These are phyloP conservation scores for Rehmannia glutinosa DNA, from an alignment of 257 asterid genomes.

Conservation along the genomic window DNA sequence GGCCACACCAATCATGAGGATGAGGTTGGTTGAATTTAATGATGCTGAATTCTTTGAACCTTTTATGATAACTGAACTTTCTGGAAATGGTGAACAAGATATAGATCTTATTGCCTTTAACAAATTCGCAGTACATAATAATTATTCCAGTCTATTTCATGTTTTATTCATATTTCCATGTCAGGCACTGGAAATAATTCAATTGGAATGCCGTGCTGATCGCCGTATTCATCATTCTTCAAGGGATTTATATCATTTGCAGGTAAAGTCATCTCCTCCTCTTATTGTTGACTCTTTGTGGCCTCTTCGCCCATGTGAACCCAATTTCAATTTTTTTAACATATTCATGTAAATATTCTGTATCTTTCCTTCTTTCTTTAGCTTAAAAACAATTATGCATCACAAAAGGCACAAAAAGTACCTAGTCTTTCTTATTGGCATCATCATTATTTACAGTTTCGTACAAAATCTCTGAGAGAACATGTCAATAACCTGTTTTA, in stretches of 20 bases:
- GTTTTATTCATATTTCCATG: neutral
- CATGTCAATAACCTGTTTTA: neutral
- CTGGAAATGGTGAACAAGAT: slow-evolving; percentile 9
- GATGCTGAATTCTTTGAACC: neutral
- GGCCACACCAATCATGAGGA: slow-evolving; percentile 32
- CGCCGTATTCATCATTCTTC: slow-evolving; percentile 8
- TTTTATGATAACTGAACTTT: neutral
- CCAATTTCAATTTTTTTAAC: neutral
- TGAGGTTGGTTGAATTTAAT: slow-evolving; percentile 31
- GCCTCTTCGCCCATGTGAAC: too few species aligned
- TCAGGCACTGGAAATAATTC: slow-evolving; percentile 30
- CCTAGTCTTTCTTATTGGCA: neutral
- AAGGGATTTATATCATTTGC: slow-evolving; percentile 35
- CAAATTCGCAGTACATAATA: neutral
- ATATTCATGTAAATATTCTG: neutral
- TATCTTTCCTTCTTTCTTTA: neutral
- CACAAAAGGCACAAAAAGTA: neutral
- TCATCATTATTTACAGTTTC: neutral
- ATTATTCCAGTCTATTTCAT: neutral
- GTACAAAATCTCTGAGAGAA: neutral
- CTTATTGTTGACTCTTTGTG: neutral
- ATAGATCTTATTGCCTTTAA: neutral
- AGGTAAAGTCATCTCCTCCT: slow-evolving; percentile 24
- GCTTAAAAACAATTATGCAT: neutral
- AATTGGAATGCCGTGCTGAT: slow-evolving; percentile 15